Conservation (phyloP, 129 eudicot species). For the Artemisia tridentata region DNA sequence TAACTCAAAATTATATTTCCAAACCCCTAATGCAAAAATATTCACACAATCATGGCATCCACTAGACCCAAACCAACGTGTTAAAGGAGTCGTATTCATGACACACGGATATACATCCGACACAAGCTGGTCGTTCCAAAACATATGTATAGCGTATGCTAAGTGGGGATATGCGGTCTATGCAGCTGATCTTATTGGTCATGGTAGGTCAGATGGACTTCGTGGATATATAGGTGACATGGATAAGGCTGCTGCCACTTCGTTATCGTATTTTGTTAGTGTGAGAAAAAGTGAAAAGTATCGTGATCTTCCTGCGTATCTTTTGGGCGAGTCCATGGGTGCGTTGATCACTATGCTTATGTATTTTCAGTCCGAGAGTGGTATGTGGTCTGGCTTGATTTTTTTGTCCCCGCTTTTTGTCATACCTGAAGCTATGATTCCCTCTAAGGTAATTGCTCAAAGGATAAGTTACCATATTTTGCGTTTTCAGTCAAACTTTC, state of each 20-base stretch:
- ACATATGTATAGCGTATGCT: constrained; percentile 68
- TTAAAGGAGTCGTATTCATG: constrained; percentile 62
- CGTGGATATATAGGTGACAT: constrained; percentile 64
- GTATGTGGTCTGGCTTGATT: constrained; percentile 64
- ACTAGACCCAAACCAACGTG: constrained; percentile 27
- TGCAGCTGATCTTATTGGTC: constrained; percentile 76
- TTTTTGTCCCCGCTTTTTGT: constrained; percentile 69
- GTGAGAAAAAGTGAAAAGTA: constrained; percentile 59
- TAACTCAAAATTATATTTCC: constrained; percentile 60
- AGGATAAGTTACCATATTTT: not conserved
- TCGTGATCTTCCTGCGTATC: constrained; percentile 53
- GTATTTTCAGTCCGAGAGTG: constrained; percentile 70
- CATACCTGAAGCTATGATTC: constrained; percentile 59
- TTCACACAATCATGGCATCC: constrained; percentile 79
- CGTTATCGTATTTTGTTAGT: constrained; percentile 48
- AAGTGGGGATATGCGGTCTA: constrained; percentile 82
- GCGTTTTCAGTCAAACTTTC: too few relatives aligned
- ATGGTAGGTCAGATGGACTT: constrained; percentile 76
- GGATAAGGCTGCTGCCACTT: constrained; percentile 54
- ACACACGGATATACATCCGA: constrained; percentile 83
- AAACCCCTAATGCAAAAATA: constrained; percentile 61
- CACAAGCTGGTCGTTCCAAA: constrained; percentile 70
- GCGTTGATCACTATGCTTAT: constrained; percentile 59
- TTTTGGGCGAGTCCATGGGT: constrained; percentile 76
- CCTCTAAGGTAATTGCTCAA: constrained; percentile 54